Evolutionary conservation across 352 stramenopile genomes (phyloP), one percentile per base, ranked within the genome.

Genomic region (Blastocystis sp.): DNA sequence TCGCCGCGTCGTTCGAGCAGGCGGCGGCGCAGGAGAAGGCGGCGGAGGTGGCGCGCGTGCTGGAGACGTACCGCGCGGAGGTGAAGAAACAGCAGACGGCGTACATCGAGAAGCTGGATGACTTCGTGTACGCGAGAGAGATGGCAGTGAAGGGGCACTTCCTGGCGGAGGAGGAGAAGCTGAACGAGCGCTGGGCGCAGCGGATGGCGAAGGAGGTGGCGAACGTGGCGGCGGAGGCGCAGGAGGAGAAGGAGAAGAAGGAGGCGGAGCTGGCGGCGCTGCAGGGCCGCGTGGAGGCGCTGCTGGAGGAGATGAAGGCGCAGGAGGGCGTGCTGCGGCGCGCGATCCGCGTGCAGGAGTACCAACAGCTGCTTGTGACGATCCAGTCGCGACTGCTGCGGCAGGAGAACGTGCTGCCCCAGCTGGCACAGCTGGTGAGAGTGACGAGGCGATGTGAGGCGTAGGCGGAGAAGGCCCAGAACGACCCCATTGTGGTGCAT

Each of bases 401-500:
- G 11, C n/a, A 54, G 24, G 4, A 63, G 38, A 24, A 48, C 6
- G 52, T 84, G 9, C 52, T 57, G 38, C 40, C 19, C 2, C 14
- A n/a, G 3, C 34, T 84, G 2, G 14, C 11, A 1, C 17, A 48
- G 38, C 45, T 84, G 74, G 74, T 84, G 34, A 9, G 19, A 7
- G 28, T 4, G 48, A 6, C 24, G 3, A 14, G 9, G 24, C 1
- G n/a, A 66, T 6, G 3, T 42, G 45, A 38, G 52, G 24, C 14
- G 45, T 68, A 84, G 74, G 69, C 68, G 59, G 34, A 34, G 48
- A 11, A 54, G 1, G 17, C 11, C n/a, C 17, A 14, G 3, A 42
- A 84, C 21, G 74, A 84, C 45, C 74, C 74, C 17, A 84, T 84
- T 69, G 17, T 84, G 38, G 17, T 68, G 3, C 74, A 84, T 52